Conservation (phyloP, 2,329 filamentous ascomycete genomes). For the Diplodia sapinea region DNA sequence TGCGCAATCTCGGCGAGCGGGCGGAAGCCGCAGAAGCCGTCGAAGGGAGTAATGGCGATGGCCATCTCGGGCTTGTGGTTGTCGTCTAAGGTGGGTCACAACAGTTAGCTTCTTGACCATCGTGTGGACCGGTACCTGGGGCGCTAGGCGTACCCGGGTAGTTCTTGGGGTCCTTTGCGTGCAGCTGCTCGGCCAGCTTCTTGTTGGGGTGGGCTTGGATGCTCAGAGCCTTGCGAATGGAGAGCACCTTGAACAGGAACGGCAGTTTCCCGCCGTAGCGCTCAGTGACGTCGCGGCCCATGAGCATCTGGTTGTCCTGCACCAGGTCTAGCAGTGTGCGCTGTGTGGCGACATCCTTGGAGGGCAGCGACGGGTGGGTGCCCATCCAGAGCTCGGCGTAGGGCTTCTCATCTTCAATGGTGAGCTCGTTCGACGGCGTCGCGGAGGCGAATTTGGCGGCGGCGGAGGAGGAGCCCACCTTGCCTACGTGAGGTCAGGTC, state of each 20-base stretch:
- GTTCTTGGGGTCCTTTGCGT: constrained; percentile 85
- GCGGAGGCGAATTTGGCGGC: constrained; percentile 89
- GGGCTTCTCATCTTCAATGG: constrained; percentile 83
- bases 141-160: constrained; percentile 67
- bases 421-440: constrained; percentile 75
- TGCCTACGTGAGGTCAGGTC: constrained; percentile 61
- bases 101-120: not conserved
- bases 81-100: constrained; percentile 63
- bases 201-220: constrained; percentile 98
- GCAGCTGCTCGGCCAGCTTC: constrained; percentile 86
- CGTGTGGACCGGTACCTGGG: not conserved
- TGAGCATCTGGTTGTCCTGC: constrained; percentile 81
- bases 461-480: constrained; percentile 83
- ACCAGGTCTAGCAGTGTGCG: constrained; percentile 87
- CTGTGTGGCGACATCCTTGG: constrained; percentile 83
- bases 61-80: constrained; percentile 99
- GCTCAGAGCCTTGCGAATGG: constrained; percentile 91
- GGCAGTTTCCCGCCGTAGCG: constrained; percentile 84
- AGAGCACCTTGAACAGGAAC: constrained; percentile 97
- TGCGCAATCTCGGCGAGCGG: constrained; percentile 85
- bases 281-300: constrained; percentile 74
- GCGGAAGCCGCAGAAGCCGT: constrained; percentile 94
- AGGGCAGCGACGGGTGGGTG: constrained; percentile 94
- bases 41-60: constrained; percentile 94
- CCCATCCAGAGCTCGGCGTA: constrained; percentile 99